Evolutionary conservation across 176 grass and related monocot genomes (phyloP), one percentile per base, ranked within the genome.

Genomic region (Poa pratensis): DNA sequence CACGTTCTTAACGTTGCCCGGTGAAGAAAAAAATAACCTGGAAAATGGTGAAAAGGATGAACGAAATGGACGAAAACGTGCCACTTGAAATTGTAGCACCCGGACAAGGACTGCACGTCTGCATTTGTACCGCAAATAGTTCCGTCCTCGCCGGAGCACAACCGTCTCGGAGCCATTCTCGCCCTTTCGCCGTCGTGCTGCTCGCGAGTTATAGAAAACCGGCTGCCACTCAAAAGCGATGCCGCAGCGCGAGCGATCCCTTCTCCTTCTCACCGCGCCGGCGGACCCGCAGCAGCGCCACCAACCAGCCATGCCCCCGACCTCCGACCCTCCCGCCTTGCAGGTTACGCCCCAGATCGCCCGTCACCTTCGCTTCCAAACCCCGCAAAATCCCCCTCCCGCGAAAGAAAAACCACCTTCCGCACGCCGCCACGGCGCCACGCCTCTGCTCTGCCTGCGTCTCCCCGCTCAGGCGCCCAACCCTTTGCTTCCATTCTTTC

Each of bases 401-500:
- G 63, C 73, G 62, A n/a, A n/a, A n/a, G 49, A 17, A 65, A 20
- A 79, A 85, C 71, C 85, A 88, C 84, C 64, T 82, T 77, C 82
- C 80, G 85, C 88, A 90, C 62, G 54, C 82, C 66, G 82, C 63
- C 88, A 90, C 54, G 54, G 78, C 66, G 82, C 62, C 57, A 34
- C 59, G 69, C 85, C 63, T 22, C 85, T 6, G 46, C 75, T 14
- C 81, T 23, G 8, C n/a, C 81, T 23, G 8, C n/a, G 35, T 18
- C 37, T 32, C 8, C 11, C 61, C 73, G 51, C 64, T 64, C 71
- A 18, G 82, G 82, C 86, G 87, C 27, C 88, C 69, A 90, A 75
- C 59, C 83, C 88, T 88, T 96, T 96, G 96, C 93, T 98, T 98
- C 91, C 84, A 88, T 96, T 98, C 58, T 96, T 91, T 92, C 91